Percentiles rank a stretch among this genome's conserved stretches.
Evolutionary conservation across 1,139 yeast species (phyloP).

Genomic region (Sugiyamaella neomexicana): DNA sequence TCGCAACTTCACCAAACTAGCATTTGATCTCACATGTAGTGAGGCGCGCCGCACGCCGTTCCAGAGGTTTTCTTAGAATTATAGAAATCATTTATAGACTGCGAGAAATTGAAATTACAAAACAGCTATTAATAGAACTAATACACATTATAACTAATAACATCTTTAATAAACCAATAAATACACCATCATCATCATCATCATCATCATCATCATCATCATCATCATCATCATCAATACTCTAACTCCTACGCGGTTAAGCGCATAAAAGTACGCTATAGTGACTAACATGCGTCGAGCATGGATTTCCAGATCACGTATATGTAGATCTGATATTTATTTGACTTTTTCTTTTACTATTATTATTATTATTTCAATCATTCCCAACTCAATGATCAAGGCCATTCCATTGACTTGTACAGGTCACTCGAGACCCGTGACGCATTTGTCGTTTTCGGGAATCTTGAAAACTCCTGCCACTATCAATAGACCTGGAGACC

Average conservation of each 20-base stretch:
- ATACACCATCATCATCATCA: no score
- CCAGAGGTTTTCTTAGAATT: no score
- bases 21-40: neutral
- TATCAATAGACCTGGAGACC: conserved; percentile 1
- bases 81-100: no score
- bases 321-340: no score
- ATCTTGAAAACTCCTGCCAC: conserved; percentile 19
- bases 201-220: no score
- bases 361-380: neutral
- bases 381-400: conserved; percentile 26
- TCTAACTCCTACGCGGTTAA: neutral
- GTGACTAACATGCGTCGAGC: neutral
- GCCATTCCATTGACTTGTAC: conserved; percentile 42
- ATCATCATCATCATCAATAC: no score
- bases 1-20: conserved; percentile 5
- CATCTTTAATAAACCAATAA: no score
- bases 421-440: conserved; percentile 45
- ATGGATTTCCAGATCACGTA: neutral
- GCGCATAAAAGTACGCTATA: neutral
- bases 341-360: neutral
- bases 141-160: no score
- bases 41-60: neutral
- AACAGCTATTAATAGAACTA: no score
- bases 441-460: conserved; percentile 40
- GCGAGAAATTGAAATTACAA: no score